Evolutionary conservation across 345 rosid species (phyloP).

Genomic region (Acer saccharum): DNA sequence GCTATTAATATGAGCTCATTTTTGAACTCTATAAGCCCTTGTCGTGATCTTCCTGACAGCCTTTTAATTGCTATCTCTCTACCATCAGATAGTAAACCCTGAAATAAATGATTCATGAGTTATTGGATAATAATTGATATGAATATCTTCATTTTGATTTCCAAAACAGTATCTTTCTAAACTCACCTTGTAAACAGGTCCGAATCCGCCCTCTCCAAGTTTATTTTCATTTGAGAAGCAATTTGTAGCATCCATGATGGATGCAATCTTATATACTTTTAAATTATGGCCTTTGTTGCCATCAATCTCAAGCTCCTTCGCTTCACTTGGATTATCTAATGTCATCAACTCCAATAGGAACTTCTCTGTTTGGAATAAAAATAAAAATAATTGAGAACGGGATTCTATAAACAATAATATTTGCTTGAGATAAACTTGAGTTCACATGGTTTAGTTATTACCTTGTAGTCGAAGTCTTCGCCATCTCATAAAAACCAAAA

Average conservation of each 20-base stretch:
- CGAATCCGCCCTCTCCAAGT: constrained; percentile 8
- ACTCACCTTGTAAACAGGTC: constrained; percentile 21
- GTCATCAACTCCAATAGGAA: constrained; percentile 18
- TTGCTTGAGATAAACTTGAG: not conserved
- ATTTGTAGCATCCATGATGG: constrained; percentile 18
- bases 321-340: not conserved
- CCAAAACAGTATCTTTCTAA: too few relatives aligned
- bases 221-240: not conserved
- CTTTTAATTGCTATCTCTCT: constrained; percentile 29
- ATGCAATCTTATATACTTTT: not conserved
- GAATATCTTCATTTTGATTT: too few relatives aligned
- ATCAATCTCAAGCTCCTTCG: constrained; percentile 7
- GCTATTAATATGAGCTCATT: constrained; percentile 33
- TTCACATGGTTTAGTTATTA: not conserved
- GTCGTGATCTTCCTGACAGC: constrained; percentile 21
- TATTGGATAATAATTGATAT: too few relatives aligned
- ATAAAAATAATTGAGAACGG: not conserved
- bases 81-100: constrained; percentile 20
- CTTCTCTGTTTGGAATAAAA: not conserved
- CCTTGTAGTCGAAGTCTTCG: not conserved
- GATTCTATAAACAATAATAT: not conserved
- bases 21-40: constrained; percentile 31
- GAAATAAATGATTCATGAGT: not conserved
- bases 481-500: not conserved
- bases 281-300: constrained; percentile 13